Percentiles rank a stretch among this genome's conserved stretches.
Evolutionary conservation across 78 protist species (phyloP).

Genomic region (Dictyostelium capitatum): DNA sequence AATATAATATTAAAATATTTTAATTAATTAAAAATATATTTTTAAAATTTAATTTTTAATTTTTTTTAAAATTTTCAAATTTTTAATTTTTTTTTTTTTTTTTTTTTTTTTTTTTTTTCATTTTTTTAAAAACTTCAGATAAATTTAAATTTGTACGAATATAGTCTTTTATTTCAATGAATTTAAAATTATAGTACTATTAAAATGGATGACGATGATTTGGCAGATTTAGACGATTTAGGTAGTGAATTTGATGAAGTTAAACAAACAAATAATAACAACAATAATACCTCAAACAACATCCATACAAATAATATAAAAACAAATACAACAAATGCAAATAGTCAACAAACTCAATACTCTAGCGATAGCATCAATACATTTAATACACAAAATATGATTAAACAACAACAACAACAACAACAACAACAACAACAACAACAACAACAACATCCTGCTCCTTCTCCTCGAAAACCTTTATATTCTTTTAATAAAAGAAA

Average conservation of each 20-base stretch:
- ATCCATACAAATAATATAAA: neutral
- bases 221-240: neutral
- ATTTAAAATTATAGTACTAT: neutral
- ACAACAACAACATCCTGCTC: neutral
- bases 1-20: no score
- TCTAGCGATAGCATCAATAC: neutral
- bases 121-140: no score
- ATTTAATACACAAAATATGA: neutral
- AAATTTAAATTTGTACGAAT: no score
- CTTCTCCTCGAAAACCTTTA: neutral
- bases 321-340: neutral
- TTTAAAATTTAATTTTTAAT: no score
- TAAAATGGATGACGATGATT: constrained; percentile 17
- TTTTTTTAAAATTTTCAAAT: no score
- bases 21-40: no score
- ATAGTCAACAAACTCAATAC: neutral
- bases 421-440: neutral
- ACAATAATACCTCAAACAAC: neutral
- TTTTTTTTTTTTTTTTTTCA: no score
- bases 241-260: neutral
- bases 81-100: no score
- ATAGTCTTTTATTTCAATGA: neutral
- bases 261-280: neutral
- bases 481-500: neutral
- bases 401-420: neutral